Conservation (phyloP, 495 filamentous ascomycete species). For the Neurospora sp. region DNA sequence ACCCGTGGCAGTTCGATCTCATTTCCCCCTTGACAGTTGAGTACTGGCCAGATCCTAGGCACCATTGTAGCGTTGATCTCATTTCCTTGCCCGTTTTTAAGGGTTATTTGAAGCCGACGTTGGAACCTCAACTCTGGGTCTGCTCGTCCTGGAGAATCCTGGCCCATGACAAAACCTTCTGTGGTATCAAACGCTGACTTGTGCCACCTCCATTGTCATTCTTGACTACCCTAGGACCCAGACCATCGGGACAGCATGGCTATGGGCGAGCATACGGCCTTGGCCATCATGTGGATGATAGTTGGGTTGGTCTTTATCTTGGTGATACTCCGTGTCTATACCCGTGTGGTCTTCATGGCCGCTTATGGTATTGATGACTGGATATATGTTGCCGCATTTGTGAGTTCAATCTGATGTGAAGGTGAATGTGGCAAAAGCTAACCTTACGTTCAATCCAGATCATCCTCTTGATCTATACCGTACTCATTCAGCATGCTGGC, state of each 20-base stretch:
- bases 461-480: constrained; percentile 16
- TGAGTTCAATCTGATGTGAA: background rate
- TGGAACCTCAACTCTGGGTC: background rate
- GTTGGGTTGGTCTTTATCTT: constrained; percentile 5
- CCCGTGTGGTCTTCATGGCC: constrained; percentile 18
- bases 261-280: constrained; percentile 3
- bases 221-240: background rate
- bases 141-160: background rate
- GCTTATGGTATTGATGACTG: constrained; percentile 25
- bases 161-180: background rate
- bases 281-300: constrained; percentile 19
- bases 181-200: background rate
- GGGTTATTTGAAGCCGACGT: background rate
- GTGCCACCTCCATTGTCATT: background rate
- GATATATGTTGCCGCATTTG: constrained; percentile 17
- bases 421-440: background rate
- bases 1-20: background rate
- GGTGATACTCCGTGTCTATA: constrained; percentile 21
- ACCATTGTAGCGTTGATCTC: background rate
- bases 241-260: background rate
- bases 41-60: background rate
- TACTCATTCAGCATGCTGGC: constrained; percentile 19
- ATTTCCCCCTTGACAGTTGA: background rate
- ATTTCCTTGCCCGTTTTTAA: background rate
- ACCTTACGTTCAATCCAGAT: background rate